These are phyloP conservation scores for Imleria badia DNA, from an alignment of 768 basidiomycete species.

Conservation along the genomic window DNA sequence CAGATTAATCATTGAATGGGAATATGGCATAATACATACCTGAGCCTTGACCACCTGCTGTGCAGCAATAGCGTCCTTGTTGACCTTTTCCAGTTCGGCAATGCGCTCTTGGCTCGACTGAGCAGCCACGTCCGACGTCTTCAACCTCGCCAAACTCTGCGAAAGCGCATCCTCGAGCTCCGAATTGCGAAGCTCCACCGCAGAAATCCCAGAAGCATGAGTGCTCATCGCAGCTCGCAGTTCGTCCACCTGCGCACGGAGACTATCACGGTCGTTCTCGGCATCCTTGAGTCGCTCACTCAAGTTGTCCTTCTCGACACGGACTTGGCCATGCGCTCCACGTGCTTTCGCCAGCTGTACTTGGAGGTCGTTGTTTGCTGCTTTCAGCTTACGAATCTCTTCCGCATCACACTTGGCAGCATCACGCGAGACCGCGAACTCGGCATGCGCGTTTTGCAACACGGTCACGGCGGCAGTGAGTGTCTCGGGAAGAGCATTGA, in stretches of 20 bases:
- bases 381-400: conserved; percentile 57
- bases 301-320: conserved; percentile 79
- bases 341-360: conserved; percentile 75
- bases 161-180: conserved; percentile 75
- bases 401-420: conserved; percentile 63
- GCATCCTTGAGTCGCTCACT: conserved; percentile 56
- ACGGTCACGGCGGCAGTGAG: conserved; percentile 52
- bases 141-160: conserved; percentile 67
- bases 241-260: conserved; percentile 57
- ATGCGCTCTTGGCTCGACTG: conserved; percentile 63
- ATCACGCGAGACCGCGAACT: conserved; percentile 58
- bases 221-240: conserved; percentile 43
- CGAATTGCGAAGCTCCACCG: conserved; percentile 49
- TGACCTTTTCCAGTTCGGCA: conserved; percentile 58
- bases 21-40: conserved; percentile 40
- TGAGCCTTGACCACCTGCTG: conserved; percentile 57
- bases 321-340: conserved; percentile 71
- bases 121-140: conserved; percentile 67
- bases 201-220: conserved; percentile 46
- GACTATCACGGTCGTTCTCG: conserved; percentile 65
- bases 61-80: conserved; percentile 53
- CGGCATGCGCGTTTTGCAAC: conserved; percentile 61
- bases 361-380: conserved; percentile 64
- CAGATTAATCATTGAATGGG: not conserved
- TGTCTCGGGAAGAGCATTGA: conserved; percentile 58